Percentiles rank a stretch among this genome's conserved stretches.
phyloP scores from a whole-genome alignment of 306 rosid species.

The Cotoneaster glaucophyllus region DNA sequence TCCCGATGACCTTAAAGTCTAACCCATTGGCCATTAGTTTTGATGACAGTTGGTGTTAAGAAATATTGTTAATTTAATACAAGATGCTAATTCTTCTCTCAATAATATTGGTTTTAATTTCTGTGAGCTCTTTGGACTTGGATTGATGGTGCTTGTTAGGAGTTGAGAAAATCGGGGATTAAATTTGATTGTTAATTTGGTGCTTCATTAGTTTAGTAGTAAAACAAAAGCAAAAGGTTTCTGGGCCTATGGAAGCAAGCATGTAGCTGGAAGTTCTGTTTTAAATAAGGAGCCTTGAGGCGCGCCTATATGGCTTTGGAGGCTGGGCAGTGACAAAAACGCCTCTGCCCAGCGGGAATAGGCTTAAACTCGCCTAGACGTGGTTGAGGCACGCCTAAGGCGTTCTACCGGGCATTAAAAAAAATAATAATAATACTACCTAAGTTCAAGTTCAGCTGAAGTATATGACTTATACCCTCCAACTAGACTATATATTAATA shows the following conservation, averaged over 20 bases:
- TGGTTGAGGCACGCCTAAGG: no score
- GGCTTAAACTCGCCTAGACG: no score
- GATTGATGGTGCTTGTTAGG: neutral
- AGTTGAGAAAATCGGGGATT: neutral
- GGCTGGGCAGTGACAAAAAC: no score
- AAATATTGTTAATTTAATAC: neutral
- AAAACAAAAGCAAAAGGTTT: neutral
- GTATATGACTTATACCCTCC: no score
- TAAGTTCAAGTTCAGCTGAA: no score
- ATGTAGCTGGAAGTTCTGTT: neutral
- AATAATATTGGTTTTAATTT: neutral
- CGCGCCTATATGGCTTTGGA: no score
- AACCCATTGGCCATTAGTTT: constrained; percentile 6
- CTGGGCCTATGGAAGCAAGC: neutral
- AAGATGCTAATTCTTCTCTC: neutral
- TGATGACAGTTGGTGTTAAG: neutral
- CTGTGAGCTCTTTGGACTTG: neutral
- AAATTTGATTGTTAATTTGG: neutral
- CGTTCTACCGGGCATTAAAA: no score
- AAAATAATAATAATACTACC: no score
- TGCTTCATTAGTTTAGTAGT: neutral
- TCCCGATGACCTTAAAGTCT: neutral
- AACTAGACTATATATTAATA: no score
- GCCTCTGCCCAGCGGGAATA: no score
- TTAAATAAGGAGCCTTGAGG: neutral